Base-by-base conservation (phyloP, 495 filamentous ascomycete species). In the Pyronema omphalodes region DNA sequence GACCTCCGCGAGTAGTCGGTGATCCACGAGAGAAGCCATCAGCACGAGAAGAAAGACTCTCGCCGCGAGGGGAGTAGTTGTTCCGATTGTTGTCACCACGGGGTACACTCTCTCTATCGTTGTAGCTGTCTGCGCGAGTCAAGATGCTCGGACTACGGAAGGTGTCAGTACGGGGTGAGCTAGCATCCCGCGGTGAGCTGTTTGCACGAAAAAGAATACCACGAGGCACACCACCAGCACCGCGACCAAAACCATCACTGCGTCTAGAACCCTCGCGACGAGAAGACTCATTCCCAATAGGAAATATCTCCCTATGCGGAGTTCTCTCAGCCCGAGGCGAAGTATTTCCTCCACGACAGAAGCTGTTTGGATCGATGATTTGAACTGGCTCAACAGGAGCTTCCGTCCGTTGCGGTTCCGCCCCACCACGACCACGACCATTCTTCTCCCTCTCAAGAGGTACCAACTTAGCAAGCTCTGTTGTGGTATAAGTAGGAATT, bases 401-500 rank as follows among this genome's bases (percentile, higher is more conserved):
- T 19, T 12, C 47, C 11, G 9, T 34, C 4, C 7, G 23, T 3
- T 50, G 23, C 29, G 29, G 23, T 34, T 34, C 50, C 50, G 14
- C 50, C 37, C 8, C 7, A 8, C 14, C 35, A 37, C 34, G 50
- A 52, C 12, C 9, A 9, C 7, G 50, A 4, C 15, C 61, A 46
- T 59, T 62, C 7, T 56, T 45, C 58, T 64, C 62, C 1, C 41
- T 35, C 12, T 64, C 57, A 11, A 29, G 23, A 6, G 12, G 39
- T 17, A 65, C 51, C 50, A 61, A 23, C 3, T 41, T 41, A 7
- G 47, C 45, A 18, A 65, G 37, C 3, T 60, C 58, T 7, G 41
- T 29, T 17, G 49, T 74, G 50, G 74, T 74, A 65, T 79, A 80
- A 17, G 71, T 71, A 0, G 68, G 70, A 44, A 82, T 74, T 8